Evolutionary conservation across 257 asterid genomes (phyloP).

Genomic region (Nicotiana otophora): DNA sequence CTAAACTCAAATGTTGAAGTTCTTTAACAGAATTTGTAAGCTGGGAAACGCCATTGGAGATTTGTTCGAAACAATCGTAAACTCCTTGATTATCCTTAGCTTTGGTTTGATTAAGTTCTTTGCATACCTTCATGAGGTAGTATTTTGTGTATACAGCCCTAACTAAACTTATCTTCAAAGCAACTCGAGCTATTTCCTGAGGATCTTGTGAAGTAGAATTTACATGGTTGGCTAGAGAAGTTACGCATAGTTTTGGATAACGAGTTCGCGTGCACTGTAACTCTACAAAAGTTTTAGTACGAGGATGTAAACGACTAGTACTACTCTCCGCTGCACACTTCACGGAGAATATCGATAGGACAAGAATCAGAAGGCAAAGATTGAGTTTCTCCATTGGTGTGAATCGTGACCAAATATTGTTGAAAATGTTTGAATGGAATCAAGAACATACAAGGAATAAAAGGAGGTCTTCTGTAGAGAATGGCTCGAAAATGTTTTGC

Average conservation of each 20-base stretch:
- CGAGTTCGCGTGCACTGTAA: constrained; percentile 42
- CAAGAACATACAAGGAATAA: neutral
- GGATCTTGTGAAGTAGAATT: constrained; percentile 27
- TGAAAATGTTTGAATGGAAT: neutral
- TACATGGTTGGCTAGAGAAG: constrained; percentile 26
- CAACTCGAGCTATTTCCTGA: constrained; percentile 41
- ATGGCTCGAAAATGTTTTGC: neutral
- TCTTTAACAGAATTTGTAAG: constrained; percentile 47
- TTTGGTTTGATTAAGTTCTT: constrained; percentile 26
- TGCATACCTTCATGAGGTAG: constrained; percentile 41
- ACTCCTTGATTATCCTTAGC: constrained; percentile 29
- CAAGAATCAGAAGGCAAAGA: constrained; percentile 15
- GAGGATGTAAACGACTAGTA: neutral
- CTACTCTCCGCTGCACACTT: constrained; percentile 16
- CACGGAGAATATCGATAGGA: constrained; percentile 15
- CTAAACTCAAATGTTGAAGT: constrained; percentile 28
- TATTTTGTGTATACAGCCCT: constrained; percentile 38
- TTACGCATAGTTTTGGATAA: constrained; percentile 33
- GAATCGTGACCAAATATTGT: neutral
- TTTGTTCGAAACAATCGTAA: constrained; percentile 56
- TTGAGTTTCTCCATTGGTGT: constrained; percentile 9
- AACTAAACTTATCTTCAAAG: constrained; percentile 43
- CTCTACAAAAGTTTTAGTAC: constrained; percentile 22
- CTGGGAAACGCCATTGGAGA: constrained; percentile 51
- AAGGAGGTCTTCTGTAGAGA: neutral